Evolutionary conservation across 2,329 filamentous ascomycete species (phyloP).

Genomic region (Trichoderma pleuroti): DNA sequence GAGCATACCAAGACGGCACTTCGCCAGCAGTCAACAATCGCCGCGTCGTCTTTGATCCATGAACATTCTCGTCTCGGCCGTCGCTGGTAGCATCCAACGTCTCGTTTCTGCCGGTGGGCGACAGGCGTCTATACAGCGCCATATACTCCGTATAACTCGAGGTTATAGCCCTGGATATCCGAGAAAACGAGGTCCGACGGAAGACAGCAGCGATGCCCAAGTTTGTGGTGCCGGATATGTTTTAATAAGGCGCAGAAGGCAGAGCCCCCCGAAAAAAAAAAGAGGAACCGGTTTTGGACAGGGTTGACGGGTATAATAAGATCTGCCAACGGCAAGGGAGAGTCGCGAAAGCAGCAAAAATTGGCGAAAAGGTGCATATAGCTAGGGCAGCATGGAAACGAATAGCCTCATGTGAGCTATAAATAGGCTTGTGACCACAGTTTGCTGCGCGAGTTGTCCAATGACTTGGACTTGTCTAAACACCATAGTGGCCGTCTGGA

Average conservation of each 20-base stretch:
- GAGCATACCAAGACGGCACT: slow-evolving; percentile 41
- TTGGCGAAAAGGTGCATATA: background rate
- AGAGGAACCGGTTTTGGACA: background rate
- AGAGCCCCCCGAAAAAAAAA: background rate
- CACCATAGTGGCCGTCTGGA: background rate
- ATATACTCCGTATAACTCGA: background rate
- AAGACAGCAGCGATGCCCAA: background rate
- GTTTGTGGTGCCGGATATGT: background rate
- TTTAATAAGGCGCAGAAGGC: background rate
- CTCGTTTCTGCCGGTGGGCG: background rate
- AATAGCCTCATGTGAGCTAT: background rate
- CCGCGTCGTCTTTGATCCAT: background rate
- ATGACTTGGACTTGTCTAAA: background rate
- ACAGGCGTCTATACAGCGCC: slow-evolving; percentile 1
- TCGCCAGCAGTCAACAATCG: background rate
- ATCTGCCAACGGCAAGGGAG: background rate
- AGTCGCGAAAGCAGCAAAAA: background rate
- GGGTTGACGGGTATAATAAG: background rate
- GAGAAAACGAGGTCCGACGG: background rate
- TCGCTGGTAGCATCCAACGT: background rate
- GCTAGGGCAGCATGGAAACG: background rate
- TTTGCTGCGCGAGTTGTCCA: background rate
- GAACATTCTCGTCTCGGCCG: background rate
- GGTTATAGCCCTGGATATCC: background rate
- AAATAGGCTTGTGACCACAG: background rate